Evolutionary conservation across 2,329 filamentous ascomycete genomes (phyloP), one percentile per base, ranked within the genome.

Genomic region (Plectosphaerella plurivora): DNA sequence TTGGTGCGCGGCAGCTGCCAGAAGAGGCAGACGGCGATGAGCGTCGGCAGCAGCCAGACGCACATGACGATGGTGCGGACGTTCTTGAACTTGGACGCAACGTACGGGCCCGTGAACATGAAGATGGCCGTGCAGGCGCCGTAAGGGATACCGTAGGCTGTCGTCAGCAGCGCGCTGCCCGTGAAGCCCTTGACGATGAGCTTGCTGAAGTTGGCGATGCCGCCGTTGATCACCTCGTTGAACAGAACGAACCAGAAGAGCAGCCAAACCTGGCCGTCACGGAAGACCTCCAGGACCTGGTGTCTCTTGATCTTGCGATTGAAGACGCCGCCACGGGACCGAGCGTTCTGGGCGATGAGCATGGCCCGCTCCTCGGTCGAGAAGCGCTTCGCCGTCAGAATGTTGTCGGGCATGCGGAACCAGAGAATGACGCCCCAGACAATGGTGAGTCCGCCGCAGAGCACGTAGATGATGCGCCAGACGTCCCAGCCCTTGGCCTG

Each of bases 81-180:
- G 47, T 82, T 79, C 50, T 68, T 71, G 55, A 79, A 68, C n/a
- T 66, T 69, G 3, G 76, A 75, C 0, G 81, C 78, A 3, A 80
- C 60, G 49, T 68, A 82, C 1, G 78, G 74, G 3, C 79, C 79
- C 0, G 71, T 69, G 10, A 83, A 70, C 36, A 83, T 75, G 56
- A 70, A 80, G n/a, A 79, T 61, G 3, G 79, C 69, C 51, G 80
- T 77, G 57, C 78, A 81, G 1, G 69, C 74, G 5, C 80, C 80
- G 44, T 75, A 72, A 0, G 80, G 81, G 33, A 83, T 82, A 0
- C 78, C 79, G 4, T 79, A 69, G 0, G 74, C 74, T 0, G 77
- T 79, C 0, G 80, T 81, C 8, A 68, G 16, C 22, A 68, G 58
- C 2, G 62, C 58, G 22, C 56, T 57, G 49, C 63, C 64, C 8